These are phyloP conservation scores for Candida methanosorbosa DNA, from an alignment of 805 yeast genomes.

Conservation along the genomic window DNA sequence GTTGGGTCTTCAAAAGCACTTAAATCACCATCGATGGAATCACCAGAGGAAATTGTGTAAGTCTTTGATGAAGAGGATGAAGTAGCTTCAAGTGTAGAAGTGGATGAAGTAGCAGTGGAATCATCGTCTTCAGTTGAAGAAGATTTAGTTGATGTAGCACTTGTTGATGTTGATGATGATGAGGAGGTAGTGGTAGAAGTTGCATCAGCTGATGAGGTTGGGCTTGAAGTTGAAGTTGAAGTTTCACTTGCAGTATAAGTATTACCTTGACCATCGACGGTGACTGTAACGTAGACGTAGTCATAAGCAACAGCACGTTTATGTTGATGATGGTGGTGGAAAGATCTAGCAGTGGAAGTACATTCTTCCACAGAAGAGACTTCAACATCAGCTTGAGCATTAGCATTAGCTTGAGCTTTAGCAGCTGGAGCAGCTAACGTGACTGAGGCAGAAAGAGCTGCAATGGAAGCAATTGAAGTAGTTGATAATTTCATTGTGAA, in stretches of 20 bases:
- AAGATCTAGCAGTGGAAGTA: constrained; percentile 27
- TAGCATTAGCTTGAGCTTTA: constrained; percentile 29
- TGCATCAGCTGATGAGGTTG: constrained; percentile 15
- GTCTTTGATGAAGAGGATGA: constrained; percentile 16
- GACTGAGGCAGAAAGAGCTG: constrained; percentile 15
- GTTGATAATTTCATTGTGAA: neutral
- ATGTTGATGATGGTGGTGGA: constrained; percentile 55
- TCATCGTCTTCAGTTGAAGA: constrained; percentile 15
- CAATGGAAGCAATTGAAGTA: constrained; percentile 3
- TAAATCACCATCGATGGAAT: constrained; percentile 48
- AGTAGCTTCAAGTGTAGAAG: constrained; percentile 22
- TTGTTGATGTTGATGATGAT: constrained; percentile 17
- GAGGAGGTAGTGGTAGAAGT: constrained; percentile 20
- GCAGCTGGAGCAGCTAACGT: constrained; percentile 26
- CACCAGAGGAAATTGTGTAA: constrained; percentile 24
- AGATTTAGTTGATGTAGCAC: constrained; percentile 9
- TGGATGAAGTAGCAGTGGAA: constrained; percentile 21
- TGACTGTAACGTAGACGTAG: constrained; percentile 42
- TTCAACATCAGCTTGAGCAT: constrained; percentile 28
- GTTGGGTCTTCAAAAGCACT: constrained; percentile 47
- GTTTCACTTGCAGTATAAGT: constrained; percentile 30
- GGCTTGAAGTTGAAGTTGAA: constrained; percentile 12
- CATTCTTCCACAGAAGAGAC: constrained; percentile 28
- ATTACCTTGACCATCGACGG: constrained; percentile 40
- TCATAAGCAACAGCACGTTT: constrained; percentile 47